Conservation (phyloP, 2,329 filamentous ascomycete species). For the Exophiala sp. region DNA sequence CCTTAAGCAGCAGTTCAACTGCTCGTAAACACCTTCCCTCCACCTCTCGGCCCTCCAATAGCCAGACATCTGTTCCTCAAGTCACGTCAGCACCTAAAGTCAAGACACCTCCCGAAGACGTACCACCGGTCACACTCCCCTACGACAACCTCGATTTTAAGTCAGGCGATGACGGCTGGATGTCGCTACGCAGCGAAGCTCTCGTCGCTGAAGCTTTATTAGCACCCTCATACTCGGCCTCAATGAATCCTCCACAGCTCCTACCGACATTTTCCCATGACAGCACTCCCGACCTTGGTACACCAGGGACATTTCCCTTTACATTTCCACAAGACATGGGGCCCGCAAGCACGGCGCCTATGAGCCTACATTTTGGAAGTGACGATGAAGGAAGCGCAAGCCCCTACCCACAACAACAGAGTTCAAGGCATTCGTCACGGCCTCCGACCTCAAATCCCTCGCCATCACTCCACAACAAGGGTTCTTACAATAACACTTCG, state of each 20-base stretch:
- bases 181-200: constrained; percentile 5
- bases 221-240: constrained; percentile 22
- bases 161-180: constrained; percentile 15
- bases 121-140: constrained; percentile 12
- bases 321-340: constrained; percentile 26
- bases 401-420: constrained; percentile 22
- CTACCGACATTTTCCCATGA: constrained; percentile 23
- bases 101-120: constrained; percentile 22
- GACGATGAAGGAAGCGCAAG: constrained; percentile 28
- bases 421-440: constrained; percentile 23
- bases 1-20: constrained; percentile 74
- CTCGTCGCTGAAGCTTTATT: constrained; percentile 14
- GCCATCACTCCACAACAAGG: constrained; percentile 27
- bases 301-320: constrained; percentile 22
- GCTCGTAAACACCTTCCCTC: constrained; percentile 65
- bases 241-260: constrained; percentile 21
- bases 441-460: constrained; percentile 30
- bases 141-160: constrained; percentile 20
- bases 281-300: constrained; percentile 23
- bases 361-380: constrained; percentile 29
- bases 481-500: constrained; percentile 5
- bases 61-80: constrained; percentile 25
- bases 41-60: constrained; percentile 16
- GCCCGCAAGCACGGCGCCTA: constrained; percentile 14
- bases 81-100: constrained; percentile 28